phyloP scores from a whole-genome alignment of 768 basidiomycete genomes.

The Tulasnella calospora region DNA sequence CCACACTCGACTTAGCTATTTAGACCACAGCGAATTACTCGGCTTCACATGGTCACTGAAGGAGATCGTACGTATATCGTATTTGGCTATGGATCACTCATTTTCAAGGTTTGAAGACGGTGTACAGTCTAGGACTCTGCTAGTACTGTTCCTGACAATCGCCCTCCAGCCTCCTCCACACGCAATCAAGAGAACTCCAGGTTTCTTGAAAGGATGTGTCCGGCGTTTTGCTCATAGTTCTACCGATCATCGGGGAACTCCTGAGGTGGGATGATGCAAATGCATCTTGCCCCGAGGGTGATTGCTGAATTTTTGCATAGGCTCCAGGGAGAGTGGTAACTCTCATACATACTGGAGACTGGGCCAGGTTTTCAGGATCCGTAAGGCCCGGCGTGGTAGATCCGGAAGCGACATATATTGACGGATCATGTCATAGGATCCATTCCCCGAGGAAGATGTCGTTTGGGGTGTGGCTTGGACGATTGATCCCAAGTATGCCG shows the following conservation, averaged over 20 bases:
- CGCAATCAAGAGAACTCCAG: slow-evolving; percentile 59
- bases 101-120: slow-evolving; percentile 64
- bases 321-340: slow-evolving; percentile 87
- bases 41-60: neutral
- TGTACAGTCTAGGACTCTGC: too few species aligned
- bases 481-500: slow-evolving; percentile 69
- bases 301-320: slow-evolving; percentile 38
- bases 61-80: slow-evolving; percentile 55
- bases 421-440: slow-evolving; percentile 46
- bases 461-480: slow-evolving; percentile 92
- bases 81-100: slow-evolving; percentile 89
- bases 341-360: slow-evolving; percentile 79
- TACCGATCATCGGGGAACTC: slow-evolving; percentile 81
- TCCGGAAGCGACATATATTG: neutral
- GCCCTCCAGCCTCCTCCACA: slow-evolving; percentile 80
- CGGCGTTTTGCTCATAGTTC: slow-evolving; percentile 68
- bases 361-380: slow-evolving; percentile 67
- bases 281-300: neutral
- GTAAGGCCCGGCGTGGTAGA: slow-evolving; percentile 40
- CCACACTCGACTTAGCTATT: neutral
- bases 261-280: slow-evolving; percentile 48
- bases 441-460: slow-evolving; percentile 64
- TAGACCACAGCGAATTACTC: neutral
- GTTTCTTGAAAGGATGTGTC: slow-evolving; percentile 86
- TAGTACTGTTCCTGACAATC: slow-evolving; percentile 34